Evolutionary conservation across 106 monocot species (phyloP), one percentile per base, ranked within the genome.

Genomic region (Dactylorhiza incarnata): DNA sequence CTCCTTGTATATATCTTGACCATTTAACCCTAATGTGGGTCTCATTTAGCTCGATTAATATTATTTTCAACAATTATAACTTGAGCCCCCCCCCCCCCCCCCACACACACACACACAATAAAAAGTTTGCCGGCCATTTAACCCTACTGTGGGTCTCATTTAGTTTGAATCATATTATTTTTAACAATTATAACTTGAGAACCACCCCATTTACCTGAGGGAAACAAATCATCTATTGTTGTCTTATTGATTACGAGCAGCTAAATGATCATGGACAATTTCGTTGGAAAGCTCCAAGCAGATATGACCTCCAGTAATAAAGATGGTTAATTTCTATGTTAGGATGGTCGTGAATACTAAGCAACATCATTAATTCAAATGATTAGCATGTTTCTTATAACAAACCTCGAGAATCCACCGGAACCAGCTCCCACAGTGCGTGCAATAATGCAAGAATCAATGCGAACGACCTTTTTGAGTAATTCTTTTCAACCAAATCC

Each of bases 321-420:
- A n/a, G 62, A 65, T 65, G 23, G 26, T 5, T 5, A 3, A 26
- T 25, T 65, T 65, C 10, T 12, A 29, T 29, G 65, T 65, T 26
- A 26, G 19, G 65, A 65, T 65, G 65, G 26, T 12, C 23, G 10
- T 65, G 12, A 24, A 65, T 65, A 19, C 8, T 65, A 29, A 65
- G 10, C 65, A 65, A 65, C 5, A 61, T 65, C 9, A 25, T 24
- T 65, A 46, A 45, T 5, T 69, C 45, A 49, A 72, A 20, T 22
- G 72, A 22, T 9, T 72, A 48, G 9, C 48, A 72, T 46, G 11
- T 72, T 49, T 47, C 48, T 72, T 51, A 13, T 24, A 17, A 62
- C 71, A 19, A 49, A 99, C 99, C 99, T 99, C 75, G 99, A 94
- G 73, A 88, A 99, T 76, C 94, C 99, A 83, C 99, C 99, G 73